phyloP scores from a whole-genome alignment of 441 rosid species.

The Biscutella laevigata region DNA sequence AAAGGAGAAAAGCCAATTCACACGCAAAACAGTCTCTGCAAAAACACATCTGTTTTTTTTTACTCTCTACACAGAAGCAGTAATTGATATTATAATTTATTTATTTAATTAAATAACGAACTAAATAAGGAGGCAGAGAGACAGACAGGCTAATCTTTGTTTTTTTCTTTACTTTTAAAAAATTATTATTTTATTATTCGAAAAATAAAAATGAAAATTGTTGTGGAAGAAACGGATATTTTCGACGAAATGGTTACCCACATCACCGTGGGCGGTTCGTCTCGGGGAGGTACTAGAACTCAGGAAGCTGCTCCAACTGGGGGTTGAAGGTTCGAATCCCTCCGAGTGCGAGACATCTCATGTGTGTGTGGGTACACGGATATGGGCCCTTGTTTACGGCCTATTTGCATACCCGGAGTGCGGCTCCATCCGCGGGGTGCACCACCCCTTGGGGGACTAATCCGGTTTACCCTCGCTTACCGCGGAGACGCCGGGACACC shows the following conservation, averaged over 20 bases:
- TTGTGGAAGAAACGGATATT: conserved; percentile 23
- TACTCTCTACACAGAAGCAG: conserved; percentile 20
- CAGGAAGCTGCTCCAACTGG: too few relatives aligned
- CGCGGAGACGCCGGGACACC: too few relatives aligned
- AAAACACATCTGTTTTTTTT: conserved; percentile 24
- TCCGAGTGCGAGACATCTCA: too few relatives aligned
- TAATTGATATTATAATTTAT: conserved; percentile 1
- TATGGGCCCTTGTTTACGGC: too few relatives aligned
- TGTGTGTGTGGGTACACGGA: too few relatives aligned
- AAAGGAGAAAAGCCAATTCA: conserved; percentile 27
- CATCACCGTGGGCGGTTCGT: too few relatives aligned
- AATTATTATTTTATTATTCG: background rate
- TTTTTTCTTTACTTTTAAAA: conserved; percentile 11
- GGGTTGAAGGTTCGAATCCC: too few relatives aligned
- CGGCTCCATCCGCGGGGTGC: too few relatives aligned
- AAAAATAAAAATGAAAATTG: background rate
- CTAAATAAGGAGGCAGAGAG: conserved; percentile 17
- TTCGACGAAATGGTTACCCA: conserved; percentile 24
- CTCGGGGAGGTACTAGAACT: too few relatives aligned
- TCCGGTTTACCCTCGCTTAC: too few relatives aligned
- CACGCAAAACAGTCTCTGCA: conserved; percentile 29
- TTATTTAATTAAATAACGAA: background rate
- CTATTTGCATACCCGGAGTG: too few relatives aligned
- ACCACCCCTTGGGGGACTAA: too few relatives aligned
- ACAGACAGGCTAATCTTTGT: conserved; percentile 22